phyloP scores from a whole-genome alignment of 495 filamentous ascomycete species.

The Aspergillus nidulans region DNA sequence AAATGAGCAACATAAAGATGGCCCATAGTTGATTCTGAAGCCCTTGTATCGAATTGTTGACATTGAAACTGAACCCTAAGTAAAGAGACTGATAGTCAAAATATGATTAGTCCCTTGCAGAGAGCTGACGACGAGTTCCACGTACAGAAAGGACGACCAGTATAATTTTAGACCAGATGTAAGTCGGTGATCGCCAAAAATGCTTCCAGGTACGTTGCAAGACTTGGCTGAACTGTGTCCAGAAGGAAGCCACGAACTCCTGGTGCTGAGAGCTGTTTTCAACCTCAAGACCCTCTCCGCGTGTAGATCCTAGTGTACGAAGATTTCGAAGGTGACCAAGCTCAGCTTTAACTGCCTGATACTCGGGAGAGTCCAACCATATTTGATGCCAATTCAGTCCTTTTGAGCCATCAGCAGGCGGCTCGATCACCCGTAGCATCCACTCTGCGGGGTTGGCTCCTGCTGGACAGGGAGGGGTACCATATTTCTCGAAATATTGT shows the following conservation, averaged over 20 bases:
- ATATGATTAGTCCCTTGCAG: slow-evolving; percentile 51
- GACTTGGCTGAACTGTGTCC: slow-evolving; percentile 47
- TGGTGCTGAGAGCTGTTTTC: slow-evolving; percentile 19
- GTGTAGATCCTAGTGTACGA: too few species aligned
- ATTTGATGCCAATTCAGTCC: too few species aligned
- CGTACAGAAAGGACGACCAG: too few species aligned
- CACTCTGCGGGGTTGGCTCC: too few species aligned
- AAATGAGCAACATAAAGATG: slow-evolving; percentile 83
- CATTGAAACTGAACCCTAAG: slow-evolving; percentile 89
- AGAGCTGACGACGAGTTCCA: too few species aligned
- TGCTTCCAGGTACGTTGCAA: slow-evolving; percentile 49
- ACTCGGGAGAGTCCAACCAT: slow-evolving; percentile 75
- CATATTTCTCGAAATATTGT: too few species aligned
- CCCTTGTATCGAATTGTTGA: slow-evolving; percentile 67
- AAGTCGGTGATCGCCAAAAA: slow-evolving; percentile 57
- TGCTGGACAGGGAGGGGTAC: too few species aligned
- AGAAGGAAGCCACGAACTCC: slow-evolving; percentile 54
- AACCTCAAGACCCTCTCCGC: slow-evolving; percentile 45
- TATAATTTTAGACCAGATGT: slow-evolving; percentile 56
- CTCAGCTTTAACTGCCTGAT: too few species aligned
- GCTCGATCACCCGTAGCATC: too few species aligned
- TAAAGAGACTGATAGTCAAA: slow-evolving; percentile 56
- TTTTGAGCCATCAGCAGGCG: too few species aligned
- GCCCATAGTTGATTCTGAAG: slow-evolving; percentile 89
- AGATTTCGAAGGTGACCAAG: too few species aligned